Evolutionary conservation across 139 green algal genomes (phyloP).

Genomic region (Micractinium conductrix): DNA sequence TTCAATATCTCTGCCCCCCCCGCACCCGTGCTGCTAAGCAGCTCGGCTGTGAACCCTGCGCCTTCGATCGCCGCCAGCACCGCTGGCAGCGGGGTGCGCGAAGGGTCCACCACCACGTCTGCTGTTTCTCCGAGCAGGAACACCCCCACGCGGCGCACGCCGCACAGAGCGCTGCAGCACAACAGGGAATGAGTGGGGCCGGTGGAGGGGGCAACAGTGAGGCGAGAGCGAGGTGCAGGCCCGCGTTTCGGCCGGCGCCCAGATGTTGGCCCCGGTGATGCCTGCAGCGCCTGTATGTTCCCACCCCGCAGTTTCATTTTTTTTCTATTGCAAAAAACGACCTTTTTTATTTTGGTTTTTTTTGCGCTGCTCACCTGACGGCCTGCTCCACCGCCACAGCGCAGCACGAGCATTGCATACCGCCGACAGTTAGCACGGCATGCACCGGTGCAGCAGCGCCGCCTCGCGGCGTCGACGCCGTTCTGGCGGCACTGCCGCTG

Average conservation of each 20-base stretch:
- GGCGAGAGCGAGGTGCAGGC: not conserved
- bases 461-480: not conserved
- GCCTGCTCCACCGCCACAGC: conserved; percentile 78
- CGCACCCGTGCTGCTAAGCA: conserved; percentile 6
- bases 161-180: conserved; percentile 60
- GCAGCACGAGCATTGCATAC: conserved; percentile 91
- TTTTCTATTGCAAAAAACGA: too few relatives aligned
- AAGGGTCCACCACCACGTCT: conserved; percentile 55
- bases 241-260: too few relatives aligned
- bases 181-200: not conserved
- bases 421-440: conserved; percentile 52
- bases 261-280: not conserved
- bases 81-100: too few relatives aligned
- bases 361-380: conserved; percentile 49
- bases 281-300: too few relatives aligned
- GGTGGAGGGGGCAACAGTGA: too few relatives aligned
- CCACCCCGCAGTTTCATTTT: too few relatives aligned
- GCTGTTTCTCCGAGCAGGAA: conserved; percentile 75
- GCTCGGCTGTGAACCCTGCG: conserved; percentile 17
- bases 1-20: not conserved
- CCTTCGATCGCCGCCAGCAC: not conserved
- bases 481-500: not conserved
- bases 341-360: too few relatives aligned
- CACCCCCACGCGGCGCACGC: conserved; percentile 72
- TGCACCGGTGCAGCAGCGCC: not conserved